A percentile compares a stretch with the other conserved stretches of the same genome.
phyloP scores from a whole-genome alignment of 148 eudicot species.

The Spergularia marina region DNA sequence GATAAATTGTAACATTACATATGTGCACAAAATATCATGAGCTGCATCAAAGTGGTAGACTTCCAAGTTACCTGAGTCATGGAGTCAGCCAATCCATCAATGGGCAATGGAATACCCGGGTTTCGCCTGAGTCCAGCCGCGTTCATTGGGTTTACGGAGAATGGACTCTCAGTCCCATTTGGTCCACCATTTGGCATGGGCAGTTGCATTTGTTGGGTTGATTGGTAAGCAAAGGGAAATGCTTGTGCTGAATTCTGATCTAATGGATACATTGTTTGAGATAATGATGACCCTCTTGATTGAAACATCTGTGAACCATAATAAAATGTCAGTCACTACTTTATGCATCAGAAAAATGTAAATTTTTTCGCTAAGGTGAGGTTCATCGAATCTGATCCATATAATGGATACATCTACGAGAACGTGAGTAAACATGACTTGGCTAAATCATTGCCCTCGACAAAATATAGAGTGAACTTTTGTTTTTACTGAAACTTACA shows the following conservation, averaged over 20 bases:
- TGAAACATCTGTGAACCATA: slow-evolving; percentile 43
- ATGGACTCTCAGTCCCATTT: slow-evolving; percentile 39
- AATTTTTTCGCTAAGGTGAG: too few species aligned
- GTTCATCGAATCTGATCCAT: too few species aligned
- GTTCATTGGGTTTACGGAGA: slow-evolving; percentile 27
- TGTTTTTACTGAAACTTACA: slow-evolving; percentile 41
- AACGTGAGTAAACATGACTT: too few species aligned
- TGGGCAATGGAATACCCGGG: slow-evolving; percentile 32
- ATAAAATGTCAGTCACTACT: neutral
- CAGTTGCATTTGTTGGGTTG: slow-evolving; percentile 31
- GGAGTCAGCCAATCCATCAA: slow-evolving; percentile 46
- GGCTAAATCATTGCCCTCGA: too few species aligned
- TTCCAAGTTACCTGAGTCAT: slow-evolving; percentile 45
- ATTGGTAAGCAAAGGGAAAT: slow-evolving; percentile 36
- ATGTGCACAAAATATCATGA: neutral
- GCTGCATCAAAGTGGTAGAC: neutral
- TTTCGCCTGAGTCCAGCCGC: slow-evolving; percentile 27
- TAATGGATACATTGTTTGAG: slow-evolving; percentile 42
- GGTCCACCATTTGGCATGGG: slow-evolving; percentile 28
- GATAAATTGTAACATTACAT: neutral
- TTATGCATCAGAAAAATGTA: too few species aligned
- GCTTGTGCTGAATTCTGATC: slow-evolving; percentile 42
- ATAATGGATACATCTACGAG: too few species aligned
- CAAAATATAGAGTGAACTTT: neutral
- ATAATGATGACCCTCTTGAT: slow-evolving; percentile 42